Evolutionary conservation across 345 rosid species (phyloP).

Genomic region (Lenwebbia sp.): DNA sequence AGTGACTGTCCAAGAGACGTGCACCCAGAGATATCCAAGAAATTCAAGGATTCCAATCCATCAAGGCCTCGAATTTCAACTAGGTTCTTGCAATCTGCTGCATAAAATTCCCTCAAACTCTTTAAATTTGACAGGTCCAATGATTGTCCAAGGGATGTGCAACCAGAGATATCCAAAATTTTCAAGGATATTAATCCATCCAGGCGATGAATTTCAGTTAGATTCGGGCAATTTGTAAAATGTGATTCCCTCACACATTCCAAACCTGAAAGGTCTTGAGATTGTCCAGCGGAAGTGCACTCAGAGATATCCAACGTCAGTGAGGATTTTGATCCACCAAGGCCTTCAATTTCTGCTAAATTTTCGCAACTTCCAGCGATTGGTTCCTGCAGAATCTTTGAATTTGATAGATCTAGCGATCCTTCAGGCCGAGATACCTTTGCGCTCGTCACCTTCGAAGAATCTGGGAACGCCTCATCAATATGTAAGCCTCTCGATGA

Average conservation of each 20-base stretch:
- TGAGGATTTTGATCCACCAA: neutral
- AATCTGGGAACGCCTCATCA: neutral
- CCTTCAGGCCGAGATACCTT: neutral
- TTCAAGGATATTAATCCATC: neutral
- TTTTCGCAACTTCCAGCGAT: neutral
- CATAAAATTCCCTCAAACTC: neutral
- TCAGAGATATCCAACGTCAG: neutral
- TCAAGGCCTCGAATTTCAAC: neutral
- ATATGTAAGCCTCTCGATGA: neutral
- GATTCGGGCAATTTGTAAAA: neutral
- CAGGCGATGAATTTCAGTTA: neutral
- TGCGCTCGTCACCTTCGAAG: neutral
- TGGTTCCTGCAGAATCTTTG: neutral
- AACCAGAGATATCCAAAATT: neutral
- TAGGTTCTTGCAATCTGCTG: neutral
- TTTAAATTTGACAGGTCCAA: neutral
- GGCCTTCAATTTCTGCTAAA: neutral
- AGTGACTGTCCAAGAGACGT: rapidly evolving
- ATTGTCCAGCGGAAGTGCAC: neutral
- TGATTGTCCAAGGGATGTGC: neutral
- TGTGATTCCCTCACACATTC: neutral
- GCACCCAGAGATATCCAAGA: neutral
- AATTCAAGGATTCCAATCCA: neutral
- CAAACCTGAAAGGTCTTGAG: neutral
- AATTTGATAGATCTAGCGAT: neutral